Evolutionary conservation across 2,329 filamentous ascomycete species (phyloP).

Genomic region (Phaeosphaeria sp.): DNA sequence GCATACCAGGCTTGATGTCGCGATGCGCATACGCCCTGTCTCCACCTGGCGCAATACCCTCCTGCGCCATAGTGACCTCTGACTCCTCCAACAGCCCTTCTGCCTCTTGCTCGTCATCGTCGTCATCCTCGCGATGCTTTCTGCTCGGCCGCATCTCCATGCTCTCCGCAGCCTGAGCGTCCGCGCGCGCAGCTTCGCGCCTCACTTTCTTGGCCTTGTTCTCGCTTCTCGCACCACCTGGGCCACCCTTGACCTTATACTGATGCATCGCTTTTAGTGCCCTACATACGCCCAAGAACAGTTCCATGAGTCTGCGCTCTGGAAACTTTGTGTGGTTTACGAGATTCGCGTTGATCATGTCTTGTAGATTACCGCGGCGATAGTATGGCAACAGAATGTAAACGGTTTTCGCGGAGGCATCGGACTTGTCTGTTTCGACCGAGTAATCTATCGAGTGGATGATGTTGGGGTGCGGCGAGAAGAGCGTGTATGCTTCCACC

Average conservation of each 20-base stretch:
- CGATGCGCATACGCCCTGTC: constrained; percentile 87
- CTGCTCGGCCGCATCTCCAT: constrained; percentile 53
- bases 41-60: constrained; percentile 72
- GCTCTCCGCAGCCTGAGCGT: constrained; percentile 55
- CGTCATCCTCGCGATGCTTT: constrained; percentile 55
- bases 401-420: constrained; percentile 83
- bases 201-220: constrained; percentile 63
- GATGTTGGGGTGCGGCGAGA: constrained; percentile 82
- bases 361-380: constrained; percentile 91
- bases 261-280: constrained; percentile 91
- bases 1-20: constrained; percentile 92
- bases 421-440: constrained; percentile 74
- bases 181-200: constrained; percentile 62
- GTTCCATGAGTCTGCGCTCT: constrained; percentile 82
- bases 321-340: constrained; percentile 94
- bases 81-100: constrained; percentile 83
- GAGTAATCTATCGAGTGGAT: constrained; percentile 85
- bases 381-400: constrained; percentile 98
- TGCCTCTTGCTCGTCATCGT: constrained; percentile 76
- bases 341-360: constrained; percentile 97
- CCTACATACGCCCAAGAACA: constrained; percentile 91
- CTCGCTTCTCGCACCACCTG: constrained; percentile 57
- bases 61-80: constrained; percentile 72
- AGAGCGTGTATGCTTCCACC: constrained; percentile 94
- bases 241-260: constrained; percentile 71